phyloP scores from a whole-genome alignment of 2,329 filamentous ascomycete genomes.

The Curvularia sp. region DNA sequence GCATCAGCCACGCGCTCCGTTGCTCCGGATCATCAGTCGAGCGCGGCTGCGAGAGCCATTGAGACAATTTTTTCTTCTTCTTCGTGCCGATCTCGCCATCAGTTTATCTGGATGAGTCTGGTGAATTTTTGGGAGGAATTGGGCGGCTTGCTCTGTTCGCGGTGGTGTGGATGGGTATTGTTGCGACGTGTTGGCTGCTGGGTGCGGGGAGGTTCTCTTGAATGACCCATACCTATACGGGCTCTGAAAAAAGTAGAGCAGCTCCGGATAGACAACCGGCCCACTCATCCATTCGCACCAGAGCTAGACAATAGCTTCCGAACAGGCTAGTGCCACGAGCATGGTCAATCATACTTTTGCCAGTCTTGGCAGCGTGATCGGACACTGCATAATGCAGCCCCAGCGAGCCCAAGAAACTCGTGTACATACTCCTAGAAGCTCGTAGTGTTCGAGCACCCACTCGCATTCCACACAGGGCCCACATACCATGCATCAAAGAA shows the following conservation, averaged over 20 bases:
- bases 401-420: neutral
- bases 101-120: neutral
- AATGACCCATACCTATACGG: conserved; percentile 5
- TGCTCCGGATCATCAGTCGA: conserved; percentile 36
- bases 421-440: neutral
- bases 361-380: neutral
- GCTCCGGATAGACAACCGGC: conserved; percentile 7
- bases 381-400: neutral
- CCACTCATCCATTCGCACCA: neutral
- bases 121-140: neutral
- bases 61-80: conserved; percentile 8
- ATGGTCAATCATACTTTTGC: neutral
- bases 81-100: conserved; percentile 19
- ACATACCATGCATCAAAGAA: neutral
- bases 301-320: neutral
- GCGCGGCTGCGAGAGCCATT: conserved; percentile 26
- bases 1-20: conserved; percentile 29
- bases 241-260: neutral
- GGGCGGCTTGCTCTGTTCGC: neutral
- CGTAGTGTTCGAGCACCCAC: conserved; percentile 12
- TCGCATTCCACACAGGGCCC: neutral
- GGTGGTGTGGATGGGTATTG: neutral
- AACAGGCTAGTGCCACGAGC: neutral
- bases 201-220: conserved; percentile 13
- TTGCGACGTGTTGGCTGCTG: conserved; percentile 2